phyloP scores from a whole-genome alignment of 2,329 filamentous ascomycete genomes.

The Stagonosporopsis chrysanthemi region DNA sequence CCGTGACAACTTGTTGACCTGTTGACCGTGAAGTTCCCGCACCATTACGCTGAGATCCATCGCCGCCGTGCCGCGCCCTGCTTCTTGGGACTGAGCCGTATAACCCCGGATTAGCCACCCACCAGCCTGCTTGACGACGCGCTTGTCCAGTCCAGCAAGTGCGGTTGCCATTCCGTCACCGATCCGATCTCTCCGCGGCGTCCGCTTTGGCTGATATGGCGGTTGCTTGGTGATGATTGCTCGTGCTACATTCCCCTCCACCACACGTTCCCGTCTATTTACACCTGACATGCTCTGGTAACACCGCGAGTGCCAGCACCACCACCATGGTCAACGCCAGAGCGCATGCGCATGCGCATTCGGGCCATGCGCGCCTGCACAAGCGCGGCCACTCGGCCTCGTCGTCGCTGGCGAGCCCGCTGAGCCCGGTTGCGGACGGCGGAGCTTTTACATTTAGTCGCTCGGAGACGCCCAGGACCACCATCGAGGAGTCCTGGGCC shows the following conservation, averaged over 20 bases:
- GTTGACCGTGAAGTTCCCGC: conserved; percentile 9
- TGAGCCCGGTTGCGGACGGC: conserved; percentile 42
- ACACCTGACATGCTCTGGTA: conserved; percentile 27
- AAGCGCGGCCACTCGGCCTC: conserved; percentile 51
- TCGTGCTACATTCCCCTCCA: conserved; percentile 22
- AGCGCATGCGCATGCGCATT: conserved; percentile 30
- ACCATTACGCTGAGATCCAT: conserved; percentile 18
- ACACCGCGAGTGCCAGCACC: conserved; percentile 22
- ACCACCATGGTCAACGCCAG: conserved; percentile 30
- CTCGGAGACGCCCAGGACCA: conserved; percentile 44
- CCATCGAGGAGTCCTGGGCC: conserved; percentile 45
- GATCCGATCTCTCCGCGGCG: conserved; percentile 21
- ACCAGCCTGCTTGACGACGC: conserved; percentile 9
- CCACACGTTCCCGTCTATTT: conserved; percentile 6
- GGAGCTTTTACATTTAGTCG: conserved; percentile 44
- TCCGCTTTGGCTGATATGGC: conserved; percentile 15
- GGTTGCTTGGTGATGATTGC: conserved; percentile 36
- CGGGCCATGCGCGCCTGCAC: conserved; percentile 50
- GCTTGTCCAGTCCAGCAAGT: conserved; percentile 5
- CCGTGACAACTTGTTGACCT: background rate
- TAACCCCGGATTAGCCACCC: conserved; percentile 16
- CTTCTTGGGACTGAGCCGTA: conserved; percentile 13
- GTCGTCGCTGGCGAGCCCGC: conserved; percentile 46
- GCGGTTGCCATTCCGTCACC: conserved; percentile 19
- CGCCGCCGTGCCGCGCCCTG: conserved; percentile 19